Evolutionary conservation across 257 asterid genomes (phyloP).

Genomic region (Craterostigma plantagineum): DNA sequence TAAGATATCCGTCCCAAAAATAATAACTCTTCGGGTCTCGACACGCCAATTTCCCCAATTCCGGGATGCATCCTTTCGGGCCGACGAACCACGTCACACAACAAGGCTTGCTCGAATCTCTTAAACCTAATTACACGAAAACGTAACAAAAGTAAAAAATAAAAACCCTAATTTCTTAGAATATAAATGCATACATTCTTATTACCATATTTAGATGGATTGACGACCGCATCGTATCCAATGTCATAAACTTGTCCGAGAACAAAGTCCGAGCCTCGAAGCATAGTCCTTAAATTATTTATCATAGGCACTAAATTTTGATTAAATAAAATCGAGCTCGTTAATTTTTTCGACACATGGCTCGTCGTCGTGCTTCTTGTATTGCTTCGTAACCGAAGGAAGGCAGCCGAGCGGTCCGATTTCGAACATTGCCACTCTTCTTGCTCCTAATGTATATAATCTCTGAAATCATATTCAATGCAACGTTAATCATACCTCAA

Average conservation of each 20-base stretch:
- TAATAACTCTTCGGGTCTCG: constrained; percentile 20
- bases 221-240: constrained; percentile 32
- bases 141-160: neutral
- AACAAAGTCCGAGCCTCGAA: constrained; percentile 23
- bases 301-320: constrained; percentile 22
- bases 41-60: constrained; percentile 22
- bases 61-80: constrained; percentile 51
- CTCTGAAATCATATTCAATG: constrained; percentile 15
- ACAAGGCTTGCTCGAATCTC: constrained; percentile 39
- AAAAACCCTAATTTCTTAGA: too few relatives aligned
- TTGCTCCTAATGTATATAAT: constrained; percentile 44
- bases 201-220: constrained; percentile 45
- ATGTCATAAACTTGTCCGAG: constrained; percentile 36
- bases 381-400: constrained; percentile 26
- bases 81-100: constrained; percentile 48
- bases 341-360: constrained; percentile 35
- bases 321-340: constrained; percentile 24
- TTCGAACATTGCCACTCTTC: constrained; percentile 47
- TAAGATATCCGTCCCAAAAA: constrained; percentile 61
- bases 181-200: too few relatives aligned
- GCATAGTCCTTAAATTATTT: constrained; percentile 16
- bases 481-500: too few relatives aligned
- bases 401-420: constrained; percentile 75
- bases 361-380: constrained; percentile 18
- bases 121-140: constrained; percentile 24